Conservation (phyloP, 2,329 filamentous ascomycete genomes). For the Fusarium aywerte region DNA sequence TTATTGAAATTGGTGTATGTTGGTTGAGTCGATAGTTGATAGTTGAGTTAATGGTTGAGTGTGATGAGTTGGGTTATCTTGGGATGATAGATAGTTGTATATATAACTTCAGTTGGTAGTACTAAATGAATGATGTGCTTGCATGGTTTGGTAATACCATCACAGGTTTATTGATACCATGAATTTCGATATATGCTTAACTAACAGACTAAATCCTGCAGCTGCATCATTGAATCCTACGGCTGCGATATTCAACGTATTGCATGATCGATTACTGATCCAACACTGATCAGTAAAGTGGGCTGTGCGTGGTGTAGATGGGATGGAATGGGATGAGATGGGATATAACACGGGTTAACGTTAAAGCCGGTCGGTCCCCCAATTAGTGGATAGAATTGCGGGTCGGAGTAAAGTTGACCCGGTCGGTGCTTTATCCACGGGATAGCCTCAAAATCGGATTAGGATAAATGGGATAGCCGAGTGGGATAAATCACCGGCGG, state of each 20-base stretch:
- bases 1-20: background rate
- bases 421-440: too few relatives aligned
- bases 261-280: too few relatives aligned
- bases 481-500: slow-evolving; percentile 16
- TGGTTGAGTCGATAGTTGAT: background rate
- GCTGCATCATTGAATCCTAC: background rate
- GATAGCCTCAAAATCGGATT: too few relatives aligned
- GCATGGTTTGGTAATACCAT: slow-evolving; percentile 1
- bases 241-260: too few relatives aligned
- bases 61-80: background rate
- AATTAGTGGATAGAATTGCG: too few relatives aligned
- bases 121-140: background rate
- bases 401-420: too few relatives aligned
- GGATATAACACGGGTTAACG: too few relatives aligned
- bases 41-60: background rate
- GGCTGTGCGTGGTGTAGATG: background rate
- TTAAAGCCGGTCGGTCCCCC: too few relatives aligned
- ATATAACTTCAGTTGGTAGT: background rate
- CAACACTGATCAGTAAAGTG: background rate
- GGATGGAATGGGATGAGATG: background rate
- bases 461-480: slow-evolving; percentile 24
- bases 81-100: background rate
- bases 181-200: slow-evolving; percentile 2
- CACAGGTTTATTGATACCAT: background rate
- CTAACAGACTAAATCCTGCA: background rate